Percentiles rank a stretch among this genome's conserved stretches.
Conservation (phyloP, 352 stramenopile genomes). For the Phytophthora cactorum region DNA sequence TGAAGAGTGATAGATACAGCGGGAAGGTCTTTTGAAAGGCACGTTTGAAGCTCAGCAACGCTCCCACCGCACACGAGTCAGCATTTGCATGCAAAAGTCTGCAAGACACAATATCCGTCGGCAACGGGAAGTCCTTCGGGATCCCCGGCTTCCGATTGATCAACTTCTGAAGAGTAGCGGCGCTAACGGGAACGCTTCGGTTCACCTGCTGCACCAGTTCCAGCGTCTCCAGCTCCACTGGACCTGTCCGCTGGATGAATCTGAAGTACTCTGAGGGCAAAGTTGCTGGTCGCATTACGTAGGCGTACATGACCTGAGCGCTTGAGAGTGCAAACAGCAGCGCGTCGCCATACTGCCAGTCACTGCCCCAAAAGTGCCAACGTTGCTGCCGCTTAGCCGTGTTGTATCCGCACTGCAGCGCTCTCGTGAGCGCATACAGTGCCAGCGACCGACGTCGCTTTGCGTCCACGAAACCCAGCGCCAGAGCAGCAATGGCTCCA, state of each 20-base stretch:
- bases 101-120: constrained; percentile 57
- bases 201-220: constrained; percentile 71
- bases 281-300: constrained; percentile 77
- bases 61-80: constrained; percentile 53
- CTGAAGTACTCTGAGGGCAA: constrained; percentile 81
- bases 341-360: constrained; percentile 82
- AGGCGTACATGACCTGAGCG: constrained; percentile 89
- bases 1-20: constrained; percentile 87
- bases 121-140: constrained; percentile 30
- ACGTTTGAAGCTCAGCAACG: constrained; percentile 58
- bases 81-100: constrained; percentile 65
- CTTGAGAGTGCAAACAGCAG: constrained; percentile 81
- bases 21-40: constrained; percentile 76
- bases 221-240: constrained; percentile 67
- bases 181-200: constrained; percentile 50
- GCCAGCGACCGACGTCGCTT: constrained; percentile 78
- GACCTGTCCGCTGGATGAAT: constrained; percentile 82
- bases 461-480: constrained; percentile 69
- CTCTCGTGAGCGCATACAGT: constrained; percentile 83
- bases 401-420: constrained; percentile 88
- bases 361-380: constrained; percentile 90
- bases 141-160: constrained; percentile 53
- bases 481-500: constrained; percentile 65
- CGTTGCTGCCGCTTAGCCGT: constrained; percentile 74
- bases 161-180: constrained; percentile 46